Evolutionary conservation across 495 filamentous ascomycete genomes (phyloP).

Genomic region (Annulohypoxylon bovei): DNA sequence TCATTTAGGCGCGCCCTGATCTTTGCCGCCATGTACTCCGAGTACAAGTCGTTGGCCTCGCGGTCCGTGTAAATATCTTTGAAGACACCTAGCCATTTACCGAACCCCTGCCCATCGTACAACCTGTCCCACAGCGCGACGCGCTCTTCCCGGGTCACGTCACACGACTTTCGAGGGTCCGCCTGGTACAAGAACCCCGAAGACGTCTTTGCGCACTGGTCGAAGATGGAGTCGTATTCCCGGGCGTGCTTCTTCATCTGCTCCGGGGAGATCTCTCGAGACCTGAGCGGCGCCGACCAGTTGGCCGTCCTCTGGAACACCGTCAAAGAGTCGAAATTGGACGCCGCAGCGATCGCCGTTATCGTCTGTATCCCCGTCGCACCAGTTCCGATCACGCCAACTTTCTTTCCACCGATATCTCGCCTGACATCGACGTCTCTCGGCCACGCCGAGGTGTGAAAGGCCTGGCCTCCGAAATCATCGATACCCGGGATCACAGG

Average conservation of each 20-base stretch:
- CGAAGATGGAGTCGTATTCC: background rate
- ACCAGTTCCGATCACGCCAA: background rate
- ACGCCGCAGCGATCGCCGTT: background rate
- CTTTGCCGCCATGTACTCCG: background rate
- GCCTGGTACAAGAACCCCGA: background rate
- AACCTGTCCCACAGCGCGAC: background rate
- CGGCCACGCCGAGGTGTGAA: background rate
- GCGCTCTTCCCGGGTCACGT: background rate
- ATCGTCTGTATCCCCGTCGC: background rate
- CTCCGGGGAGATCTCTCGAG: background rate
- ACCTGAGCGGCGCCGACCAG: background rate
- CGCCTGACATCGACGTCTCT: background rate
- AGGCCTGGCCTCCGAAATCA: background rate
- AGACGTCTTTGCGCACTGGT: background rate
- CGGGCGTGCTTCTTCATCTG: background rate
- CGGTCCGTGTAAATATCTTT: background rate
- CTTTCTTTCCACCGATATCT: background rate
- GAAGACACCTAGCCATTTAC: background rate
- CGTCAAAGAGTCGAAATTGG: background rate
- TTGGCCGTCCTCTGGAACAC: background rate
- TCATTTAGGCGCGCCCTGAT: background rate
- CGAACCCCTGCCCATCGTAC: background rate
- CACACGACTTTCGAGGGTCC: background rate
- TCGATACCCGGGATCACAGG: background rate
- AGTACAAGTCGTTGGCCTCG: background rate